phyloP scores from a whole-genome alignment of 805 yeast species.

The Lachancea fermentati region DNA sequence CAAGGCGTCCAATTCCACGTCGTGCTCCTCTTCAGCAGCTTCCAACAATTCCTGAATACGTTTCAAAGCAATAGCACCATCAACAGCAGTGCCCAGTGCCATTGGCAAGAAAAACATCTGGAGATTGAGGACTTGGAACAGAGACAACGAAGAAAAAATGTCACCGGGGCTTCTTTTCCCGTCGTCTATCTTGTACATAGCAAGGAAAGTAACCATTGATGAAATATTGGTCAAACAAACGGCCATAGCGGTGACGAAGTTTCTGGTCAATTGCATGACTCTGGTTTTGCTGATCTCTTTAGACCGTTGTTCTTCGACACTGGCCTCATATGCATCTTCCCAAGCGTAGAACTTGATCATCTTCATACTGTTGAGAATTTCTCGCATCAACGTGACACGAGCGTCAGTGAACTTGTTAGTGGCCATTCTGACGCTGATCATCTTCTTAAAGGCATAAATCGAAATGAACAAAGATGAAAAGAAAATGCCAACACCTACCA shows the following conservation, averaged over 20 bases:
- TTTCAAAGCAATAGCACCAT: constrained; percentile 55
- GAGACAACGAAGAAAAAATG: constrained; percentile 63
- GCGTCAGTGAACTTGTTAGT: constrained; percentile 65
- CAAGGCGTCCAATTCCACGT: constrained; percentile 15
- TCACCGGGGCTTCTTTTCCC: constrained; percentile 47
- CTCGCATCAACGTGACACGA: constrained; percentile 72
- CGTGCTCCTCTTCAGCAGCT: constrained; percentile 35
- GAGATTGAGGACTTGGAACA: constrained; percentile 55
- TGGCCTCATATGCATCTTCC: constrained; percentile 71
- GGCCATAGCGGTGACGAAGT: constrained; percentile 57
- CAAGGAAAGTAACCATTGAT: constrained; percentile 56
- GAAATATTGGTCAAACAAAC: constrained; percentile 64
- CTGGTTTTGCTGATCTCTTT: constrained; percentile 59
- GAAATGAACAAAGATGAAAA: constrained; percentile 39
- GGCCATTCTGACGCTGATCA: constrained; percentile 50
- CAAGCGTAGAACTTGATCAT: constrained; percentile 86
- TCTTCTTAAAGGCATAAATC: constrained; percentile 41
- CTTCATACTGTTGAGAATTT: constrained; percentile 70
- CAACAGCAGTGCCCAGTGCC: constrained; percentile 62
- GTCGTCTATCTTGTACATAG: constrained; percentile 40
- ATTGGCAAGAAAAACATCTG: constrained; percentile 67
- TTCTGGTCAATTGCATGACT: constrained; percentile 60
- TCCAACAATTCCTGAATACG: constrained; percentile 52
- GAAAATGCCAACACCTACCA: constrained; percentile 61
- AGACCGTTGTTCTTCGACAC: constrained; percentile 49